Conservation (phyloP, 1,139 yeast species). For the Yamadazyma trypodendri region DNA sequence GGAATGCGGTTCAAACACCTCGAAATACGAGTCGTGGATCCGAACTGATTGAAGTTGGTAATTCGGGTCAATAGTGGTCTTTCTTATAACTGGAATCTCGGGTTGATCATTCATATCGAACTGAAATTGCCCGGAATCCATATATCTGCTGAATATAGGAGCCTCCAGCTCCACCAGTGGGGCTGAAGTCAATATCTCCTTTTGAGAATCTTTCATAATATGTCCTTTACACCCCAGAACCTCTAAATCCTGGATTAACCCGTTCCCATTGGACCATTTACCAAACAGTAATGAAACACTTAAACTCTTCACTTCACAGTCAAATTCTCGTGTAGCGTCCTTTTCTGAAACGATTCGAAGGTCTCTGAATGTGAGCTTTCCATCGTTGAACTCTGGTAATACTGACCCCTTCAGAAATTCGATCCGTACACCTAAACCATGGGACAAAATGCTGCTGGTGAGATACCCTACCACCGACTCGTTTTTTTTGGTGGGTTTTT, state of each 20-base stretch:
- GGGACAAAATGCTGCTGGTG: slow-evolving; percentile 37
- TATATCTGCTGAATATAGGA: slow-evolving; percentile 17
- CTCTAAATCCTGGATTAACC: slow-evolving; percentile 62
- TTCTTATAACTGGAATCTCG: slow-evolving; percentile 15
- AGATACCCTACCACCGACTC: slow-evolving; percentile 32
- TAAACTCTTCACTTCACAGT: slow-evolving; percentile 51
- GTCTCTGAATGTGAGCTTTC: slow-evolving; percentile 60
- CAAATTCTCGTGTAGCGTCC: slow-evolving; percentile 21
- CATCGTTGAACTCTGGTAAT: slow-evolving; percentile 53
- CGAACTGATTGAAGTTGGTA: slow-evolving; percentile 54
- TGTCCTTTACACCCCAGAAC: slow-evolving; percentile 62
- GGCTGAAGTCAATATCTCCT: not conserved
- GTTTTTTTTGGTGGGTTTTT: slow-evolving; percentile 13
- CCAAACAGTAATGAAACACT: slow-evolving; percentile 59
- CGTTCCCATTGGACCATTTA: slow-evolving; percentile 71
- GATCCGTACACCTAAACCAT: slow-evolving; percentile 39
- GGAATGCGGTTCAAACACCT: slow-evolving; percentile 29
- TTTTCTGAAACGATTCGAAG: slow-evolving; percentile 33
- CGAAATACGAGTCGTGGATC: slow-evolving; percentile 55
- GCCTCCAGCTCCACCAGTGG: not conserved
- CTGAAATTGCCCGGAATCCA: slow-evolving; percentile 33
- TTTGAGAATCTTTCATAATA: slow-evolving; percentile 22
- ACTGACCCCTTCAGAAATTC: slow-evolving; percentile 37
- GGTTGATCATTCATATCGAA: slow-evolving; percentile 32
- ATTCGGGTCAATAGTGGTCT: slow-evolving; percentile 26